Base-by-base conservation (phyloP, 2,329 filamentous ascomycete genomes). In the Lizonia empirigonia region DNA sequence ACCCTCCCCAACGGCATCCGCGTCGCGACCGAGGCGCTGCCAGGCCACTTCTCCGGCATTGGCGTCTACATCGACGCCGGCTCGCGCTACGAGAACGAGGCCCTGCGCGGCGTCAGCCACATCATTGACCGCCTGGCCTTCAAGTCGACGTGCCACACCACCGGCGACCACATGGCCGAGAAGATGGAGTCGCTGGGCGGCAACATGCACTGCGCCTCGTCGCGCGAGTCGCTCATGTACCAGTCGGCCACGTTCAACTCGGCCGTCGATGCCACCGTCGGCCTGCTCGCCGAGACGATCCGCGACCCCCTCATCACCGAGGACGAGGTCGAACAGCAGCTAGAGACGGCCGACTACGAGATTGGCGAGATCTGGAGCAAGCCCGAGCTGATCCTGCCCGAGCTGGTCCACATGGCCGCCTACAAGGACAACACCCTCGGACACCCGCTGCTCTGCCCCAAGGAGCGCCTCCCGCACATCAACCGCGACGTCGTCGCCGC, bases 321-420 rank as follows among this genome's bases (percentile, higher is more conserved):
- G 20, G 85, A 90, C 16, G 94, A 99, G 75, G 89, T 99, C 0
- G 77, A 82, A 16, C 85, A 91, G 71, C 94, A 99, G 76, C 79
- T 99, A 18, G 85, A 89, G 70, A 97, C 93, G 6, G 94, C 93
- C 7, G 85, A 92, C 44, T 99, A 97, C 71, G 94, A 99, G 77
- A 94, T 99, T 72, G 85, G 86, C 19, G 94, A 97, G 78, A 97
- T 99, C 49, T 99, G 94, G 94, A 88, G 88, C 64, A 97, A 96
- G 80, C 92, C 94, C 0, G 93, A 97, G 68, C 83, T 99, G 48
- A 97, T 99, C 63, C 78, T 99, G 54, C 94, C 94, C 0, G 94
- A 99, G 76, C 77, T 99, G 63, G 88, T 97, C 29, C 94, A 99
- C 74, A 94, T 92, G 78, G 91, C 94, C 8, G 94, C 92, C 2